Base-by-base conservation (phyloP, 129 eudicot species). In the Calendula officinalis region DNA sequence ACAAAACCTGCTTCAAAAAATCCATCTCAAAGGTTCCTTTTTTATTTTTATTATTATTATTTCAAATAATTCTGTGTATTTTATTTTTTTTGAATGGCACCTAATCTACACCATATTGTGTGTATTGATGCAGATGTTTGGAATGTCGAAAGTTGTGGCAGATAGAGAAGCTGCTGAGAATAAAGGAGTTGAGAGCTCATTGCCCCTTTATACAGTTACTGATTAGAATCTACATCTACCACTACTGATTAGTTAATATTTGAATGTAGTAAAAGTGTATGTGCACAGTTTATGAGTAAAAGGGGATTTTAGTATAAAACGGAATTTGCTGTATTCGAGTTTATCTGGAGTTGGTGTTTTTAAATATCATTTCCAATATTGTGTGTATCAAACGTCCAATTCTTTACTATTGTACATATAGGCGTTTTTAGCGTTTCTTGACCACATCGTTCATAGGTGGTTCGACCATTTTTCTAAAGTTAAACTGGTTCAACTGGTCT, bases 81-180 rank as follows among this genome's bases (percentile, higher is more conserved):
- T n/a, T n/a, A n/a, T n/a, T n/a, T n/a, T n/a, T n/a, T n/a, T n/a
- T n/a, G n/a, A n/a, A n/a, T n/a, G n/a, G n/a, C n/a, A n/a, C n/a
- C n/a, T n/a, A n/a, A n/a, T n/a, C n/a, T n/a, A n/a, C n/a, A n/a
- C n/a, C n/a, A n/a, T n/a, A n/a, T n/a, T n/a, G 30, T 22, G 30
- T 22, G 30, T 22, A 22, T 8, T 34, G 11, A 52, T 64, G 67
- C 79, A 87, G 95, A 83, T 87, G 95, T 87, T 87, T 74, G 83
- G 85, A 51, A 87, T 87, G 95, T 78, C 87, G 4, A 87, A 83
- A 70, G 32, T 70, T 43, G 90, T 83, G 55, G 83, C 88, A 5
- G 83, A 83, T 63, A 78, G 81, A 66, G 72, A 63, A 53, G 70
- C 84, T 34, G 67, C 84, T 39, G 77, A 66, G 67, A 56, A 60